Percentiles rank a stretch among this genome's conserved stretches.
These are phyloP conservation scores for Candida dubliniensis DNA, from an alignment of 1,139 yeast genomes.

Conservation along the genomic window DNA sequence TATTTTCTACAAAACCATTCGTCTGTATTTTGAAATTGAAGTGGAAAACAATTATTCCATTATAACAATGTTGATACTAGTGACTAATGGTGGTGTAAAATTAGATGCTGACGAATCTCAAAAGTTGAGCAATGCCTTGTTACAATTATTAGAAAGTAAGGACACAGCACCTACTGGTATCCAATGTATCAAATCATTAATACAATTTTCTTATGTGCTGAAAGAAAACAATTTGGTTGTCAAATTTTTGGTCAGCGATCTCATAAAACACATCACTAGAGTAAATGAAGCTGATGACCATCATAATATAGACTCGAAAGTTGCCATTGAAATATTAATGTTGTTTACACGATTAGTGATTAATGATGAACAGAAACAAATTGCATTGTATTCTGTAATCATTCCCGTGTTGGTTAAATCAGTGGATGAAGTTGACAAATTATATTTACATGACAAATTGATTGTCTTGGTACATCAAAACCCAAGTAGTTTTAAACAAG, in stretches of 20 bases:
- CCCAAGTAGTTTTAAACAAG: constrained; percentile 54
- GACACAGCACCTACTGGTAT: constrained; percentile 47
- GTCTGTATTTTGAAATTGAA: constrained; percentile 25
- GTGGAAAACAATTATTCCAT: constrained; percentile 41
- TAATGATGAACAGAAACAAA: constrained; percentile 29
- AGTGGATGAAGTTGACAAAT: constrained; percentile 22
- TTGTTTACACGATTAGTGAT: constrained; percentile 41
- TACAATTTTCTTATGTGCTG: constrained; percentile 37
- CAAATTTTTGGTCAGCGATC: constrained; percentile 30
- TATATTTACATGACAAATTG: constrained; percentile 52
- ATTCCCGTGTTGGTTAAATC: constrained; percentile 52
- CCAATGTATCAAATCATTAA: constrained; percentile 59
- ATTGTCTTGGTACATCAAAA: constrained; percentile 50
- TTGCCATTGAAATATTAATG: constrained; percentile 56
- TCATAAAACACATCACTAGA: constrained; percentile 25
- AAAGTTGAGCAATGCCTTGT: constrained; percentile 30
- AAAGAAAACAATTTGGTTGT: constrained; percentile 28
- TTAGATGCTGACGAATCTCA: constrained; percentile 37
- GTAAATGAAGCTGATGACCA: constrained; percentile 9
- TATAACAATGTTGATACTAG: constrained; percentile 58
- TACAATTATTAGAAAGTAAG: constrained; percentile 32
- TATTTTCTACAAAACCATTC: constrained; percentile 40
- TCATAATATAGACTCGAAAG: constrained; percentile 34
- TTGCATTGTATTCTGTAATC: constrained; percentile 40
- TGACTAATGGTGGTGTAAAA: constrained; percentile 51